Conservation (phyloP, 2,329 filamentous ascomycete genomes). For the Lachnellula hyalina region DNA sequence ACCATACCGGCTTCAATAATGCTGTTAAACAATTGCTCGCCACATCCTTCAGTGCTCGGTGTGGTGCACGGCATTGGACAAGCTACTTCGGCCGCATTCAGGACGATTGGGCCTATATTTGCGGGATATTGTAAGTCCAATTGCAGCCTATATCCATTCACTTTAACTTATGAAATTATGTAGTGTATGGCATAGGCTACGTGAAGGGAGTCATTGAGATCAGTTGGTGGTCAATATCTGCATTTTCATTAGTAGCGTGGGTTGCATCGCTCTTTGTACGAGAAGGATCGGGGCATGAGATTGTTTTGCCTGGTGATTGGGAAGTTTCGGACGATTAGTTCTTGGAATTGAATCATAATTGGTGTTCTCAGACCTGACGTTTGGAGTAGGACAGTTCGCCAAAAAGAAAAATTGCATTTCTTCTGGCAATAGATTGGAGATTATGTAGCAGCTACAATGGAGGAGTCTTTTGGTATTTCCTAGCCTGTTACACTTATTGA, state of each 20-base stretch:
- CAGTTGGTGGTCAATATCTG: conserved; percentile 47
- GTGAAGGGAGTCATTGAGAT: conserved; percentile 46
- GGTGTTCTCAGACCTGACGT: too few relatives aligned
- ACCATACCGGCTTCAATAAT: conserved; percentile 54
- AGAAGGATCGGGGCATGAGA: conserved; percentile 60
- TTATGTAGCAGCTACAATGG: too few relatives aligned
- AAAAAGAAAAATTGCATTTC: too few relatives aligned
- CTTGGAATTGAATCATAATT: too few relatives aligned
- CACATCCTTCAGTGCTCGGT: conserved; percentile 49
- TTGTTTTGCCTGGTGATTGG: conserved; percentile 47
- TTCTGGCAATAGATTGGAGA: too few relatives aligned
- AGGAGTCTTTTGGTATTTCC: too few relatives aligned
- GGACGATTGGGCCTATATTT: conserved; percentile 51
- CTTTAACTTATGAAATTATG: too few relatives aligned
- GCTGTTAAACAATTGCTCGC: conserved; percentile 54
- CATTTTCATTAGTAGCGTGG: conserved; percentile 52
- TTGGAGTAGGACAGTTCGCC: too few relatives aligned
- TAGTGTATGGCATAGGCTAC: conserved; percentile 47
- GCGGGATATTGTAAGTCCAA: conserved; percentile 50
- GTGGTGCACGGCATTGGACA: conserved; percentile 56
- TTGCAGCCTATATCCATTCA: too few relatives aligned
- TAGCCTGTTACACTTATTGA: too few relatives aligned
- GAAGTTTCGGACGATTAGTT: too few relatives aligned
- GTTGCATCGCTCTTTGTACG: conserved; percentile 54
- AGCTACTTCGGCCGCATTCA: conserved; percentile 46